Conservation (phyloP, 345 rosid genomes). For the Litchi chinensis region DNA sequence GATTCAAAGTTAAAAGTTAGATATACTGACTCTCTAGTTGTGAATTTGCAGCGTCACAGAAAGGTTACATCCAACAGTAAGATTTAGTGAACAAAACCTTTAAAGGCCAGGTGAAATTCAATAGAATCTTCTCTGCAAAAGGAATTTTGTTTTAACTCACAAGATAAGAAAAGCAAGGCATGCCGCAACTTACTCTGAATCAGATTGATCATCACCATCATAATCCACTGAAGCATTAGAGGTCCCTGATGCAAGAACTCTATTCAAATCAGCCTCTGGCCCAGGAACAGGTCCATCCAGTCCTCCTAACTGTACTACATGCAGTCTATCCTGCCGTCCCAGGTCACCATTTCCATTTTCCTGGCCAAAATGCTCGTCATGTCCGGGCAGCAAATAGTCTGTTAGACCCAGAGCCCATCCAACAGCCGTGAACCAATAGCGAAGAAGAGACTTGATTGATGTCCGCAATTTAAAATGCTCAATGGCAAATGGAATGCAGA, state of each 20-base stretch:
- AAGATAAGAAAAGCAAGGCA: constrained; percentile 13
- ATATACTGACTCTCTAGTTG: not conserved
- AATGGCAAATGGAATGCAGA: constrained; percentile 95
- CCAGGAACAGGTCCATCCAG: constrained; percentile 61
- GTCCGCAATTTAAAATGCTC: constrained; percentile 91
- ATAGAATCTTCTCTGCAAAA: not conserved
- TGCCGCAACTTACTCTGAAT: constrained; percentile 73
- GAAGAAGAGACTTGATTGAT: constrained; percentile 85
- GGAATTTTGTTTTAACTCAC: not conserved
- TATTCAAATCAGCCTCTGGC: constrained; percentile 55
- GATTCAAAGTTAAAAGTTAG: not conserved
- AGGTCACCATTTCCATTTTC: constrained; percentile 75
- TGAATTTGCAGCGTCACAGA: not conserved
- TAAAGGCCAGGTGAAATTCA: not conserved
- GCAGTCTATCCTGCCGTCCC: constrained; percentile 73
- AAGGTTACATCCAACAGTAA: not conserved
- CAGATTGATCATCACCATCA: constrained; percentile 79
- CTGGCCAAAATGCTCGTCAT: constrained; percentile 75
- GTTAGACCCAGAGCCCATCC: constrained; percentile 95
- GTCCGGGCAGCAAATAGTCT: constrained; percentile 80
- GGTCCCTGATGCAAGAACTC: constrained; percentile 45
- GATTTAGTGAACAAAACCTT: too few relatives aligned
- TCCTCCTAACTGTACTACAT: constrained; percentile 53
- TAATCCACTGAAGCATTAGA: constrained; percentile 57
- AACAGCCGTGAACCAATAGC: constrained; percentile 87